Conservation (phyloP, 495 filamentous ascomycete species). For the Sabuloglossum arenarium region DNA sequence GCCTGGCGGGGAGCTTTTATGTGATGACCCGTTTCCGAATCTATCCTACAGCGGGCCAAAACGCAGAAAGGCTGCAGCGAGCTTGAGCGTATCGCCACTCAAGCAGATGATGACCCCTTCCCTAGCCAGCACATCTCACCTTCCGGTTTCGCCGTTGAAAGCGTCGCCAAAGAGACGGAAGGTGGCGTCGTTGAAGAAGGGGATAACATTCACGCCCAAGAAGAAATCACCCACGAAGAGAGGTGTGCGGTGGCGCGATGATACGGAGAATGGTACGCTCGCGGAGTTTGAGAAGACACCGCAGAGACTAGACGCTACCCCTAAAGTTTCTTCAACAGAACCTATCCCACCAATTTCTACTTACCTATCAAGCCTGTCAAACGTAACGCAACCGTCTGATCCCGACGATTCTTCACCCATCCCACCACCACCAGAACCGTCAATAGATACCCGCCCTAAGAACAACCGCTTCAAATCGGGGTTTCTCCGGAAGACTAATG, state of each 20-base stretch:
- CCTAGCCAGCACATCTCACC: constrained; percentile 18
- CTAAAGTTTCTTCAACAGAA: constrained; percentile 22
- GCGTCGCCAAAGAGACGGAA: constrained; percentile 67
- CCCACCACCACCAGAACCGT: constrained; percentile 23
- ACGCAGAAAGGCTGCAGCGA: constrained; percentile 37
- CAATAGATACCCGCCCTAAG: constrained; percentile 33
- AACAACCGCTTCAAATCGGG: constrained; percentile 76
- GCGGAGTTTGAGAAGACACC: constrained; percentile 84
- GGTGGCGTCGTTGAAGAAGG: constrained; percentile 45
- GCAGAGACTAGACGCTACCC: constrained; percentile 31
- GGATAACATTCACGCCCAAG: constrained; percentile 68
- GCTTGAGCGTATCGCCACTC: constrained; percentile 17
- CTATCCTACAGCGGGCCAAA: constrained; percentile 40
- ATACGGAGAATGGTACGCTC: constrained; percentile 59
- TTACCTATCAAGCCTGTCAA: not conserved
- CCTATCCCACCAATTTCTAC: not conserved
- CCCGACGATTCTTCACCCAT: constrained; percentile 28
- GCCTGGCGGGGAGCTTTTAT: constrained; percentile 55
- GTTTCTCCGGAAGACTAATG: constrained; percentile 54
- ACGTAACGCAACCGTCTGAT: not conserved
- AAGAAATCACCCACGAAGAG: constrained; percentile 43
- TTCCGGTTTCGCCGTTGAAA: constrained; percentile 34
- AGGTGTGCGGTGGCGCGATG: constrained; percentile 81
- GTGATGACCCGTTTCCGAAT: constrained; percentile 42
- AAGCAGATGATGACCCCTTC: constrained; percentile 23